phyloP scores from a whole-genome alignment of 352 stramenopile species.

The Globisporangium perplexum region DNA sequence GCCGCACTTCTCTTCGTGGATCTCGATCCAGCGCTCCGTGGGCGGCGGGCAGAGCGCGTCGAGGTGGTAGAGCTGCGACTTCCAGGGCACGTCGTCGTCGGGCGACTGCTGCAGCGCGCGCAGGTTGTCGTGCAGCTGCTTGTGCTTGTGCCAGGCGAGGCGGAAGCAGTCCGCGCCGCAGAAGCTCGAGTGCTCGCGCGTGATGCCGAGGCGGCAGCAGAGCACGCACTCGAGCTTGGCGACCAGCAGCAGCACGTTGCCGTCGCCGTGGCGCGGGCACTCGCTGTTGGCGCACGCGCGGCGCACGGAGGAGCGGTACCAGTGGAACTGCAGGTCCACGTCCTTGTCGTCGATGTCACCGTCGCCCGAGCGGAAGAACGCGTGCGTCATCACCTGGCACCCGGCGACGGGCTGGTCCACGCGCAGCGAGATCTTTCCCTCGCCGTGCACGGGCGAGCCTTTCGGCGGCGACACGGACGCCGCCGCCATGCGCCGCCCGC shows the following conservation, averaged over 20 bases:
- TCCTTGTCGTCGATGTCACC: slow-evolving; percentile 69
- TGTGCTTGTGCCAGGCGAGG: slow-evolving; percentile 59
- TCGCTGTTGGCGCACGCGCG: slow-evolving; percentile 58
- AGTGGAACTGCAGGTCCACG: slow-evolving; percentile 64
- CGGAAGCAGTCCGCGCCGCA: slow-evolving; percentile 66
- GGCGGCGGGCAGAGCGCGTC: slow-evolving; percentile 45
- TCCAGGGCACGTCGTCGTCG: slow-evolving; percentile 29
- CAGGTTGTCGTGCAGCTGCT: slow-evolving; percentile 46
- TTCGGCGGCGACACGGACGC: slow-evolving; percentile 33
- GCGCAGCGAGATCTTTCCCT: slow-evolving; percentile 68
- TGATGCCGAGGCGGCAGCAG: slow-evolving; percentile 59
- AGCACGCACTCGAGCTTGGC: slow-evolving; percentile 69
- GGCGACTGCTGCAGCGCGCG: slow-evolving; percentile 17
- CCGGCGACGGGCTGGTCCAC: slow-evolving; percentile 70
- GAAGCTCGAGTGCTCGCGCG: slow-evolving; percentile 63
- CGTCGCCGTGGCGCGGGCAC: slow-evolving; percentile 44
- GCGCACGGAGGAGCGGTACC: slow-evolving; percentile 52
- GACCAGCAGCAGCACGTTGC: slow-evolving; percentile 65
- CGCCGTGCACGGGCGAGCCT: slow-evolving; percentile 51
- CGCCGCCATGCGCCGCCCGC: slow-evolving; percentile 5
- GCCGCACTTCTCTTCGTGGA: slow-evolving; percentile 60
- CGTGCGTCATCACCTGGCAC: slow-evolving; percentile 67
- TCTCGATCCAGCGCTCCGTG: slow-evolving; percentile 53
- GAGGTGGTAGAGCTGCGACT: slow-evolving; percentile 56
- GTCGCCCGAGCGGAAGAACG: slow-evolving; percentile 69